These are phyloP conservation scores for Boletus sensibilis DNA, from an alignment of 768 basidiomycete species.

Conservation along the genomic window DNA sequence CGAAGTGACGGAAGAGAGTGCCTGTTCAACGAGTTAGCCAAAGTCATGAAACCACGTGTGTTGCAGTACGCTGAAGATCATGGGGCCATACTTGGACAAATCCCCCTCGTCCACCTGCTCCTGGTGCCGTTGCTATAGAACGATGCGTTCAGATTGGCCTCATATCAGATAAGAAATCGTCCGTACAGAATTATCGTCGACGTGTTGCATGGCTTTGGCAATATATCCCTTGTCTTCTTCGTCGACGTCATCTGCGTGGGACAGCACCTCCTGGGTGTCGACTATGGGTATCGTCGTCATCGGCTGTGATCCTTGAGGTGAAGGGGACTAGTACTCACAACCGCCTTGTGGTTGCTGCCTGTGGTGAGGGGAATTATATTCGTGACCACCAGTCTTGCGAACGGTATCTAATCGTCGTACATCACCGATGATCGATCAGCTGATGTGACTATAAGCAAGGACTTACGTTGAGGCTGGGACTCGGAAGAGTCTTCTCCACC, in stretches of 20 bases:
- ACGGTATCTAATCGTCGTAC: slow-evolving; percentile 37
- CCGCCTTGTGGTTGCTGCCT: slow-evolving; percentile 25
- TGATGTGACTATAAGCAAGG: background rate
- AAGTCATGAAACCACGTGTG: background rate
- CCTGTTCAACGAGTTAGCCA: slow-evolving; percentile 16
- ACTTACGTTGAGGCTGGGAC: slow-evolving; percentile 4
- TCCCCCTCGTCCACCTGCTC: slow-evolving; percentile 11
- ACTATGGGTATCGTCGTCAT: slow-evolving; percentile 39
- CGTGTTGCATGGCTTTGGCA: slow-evolving; percentile 21
- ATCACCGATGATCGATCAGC: slow-evolving; percentile 13
- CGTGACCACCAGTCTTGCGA: slow-evolving; percentile 60
- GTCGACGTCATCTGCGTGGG: slow-evolving; percentile 40
- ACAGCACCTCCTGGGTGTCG: slow-evolving; percentile 60
- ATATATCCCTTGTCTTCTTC: slow-evolving; percentile 11
- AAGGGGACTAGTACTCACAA: slow-evolving; percentile 17
- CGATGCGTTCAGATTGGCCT: background rate
- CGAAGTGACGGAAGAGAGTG: slow-evolving; percentile 13
- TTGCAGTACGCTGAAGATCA: slow-evolving; percentile 17
- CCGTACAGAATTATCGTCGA: slow-evolving; percentile 21
- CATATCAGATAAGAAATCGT: background rate
- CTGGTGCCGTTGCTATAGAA: slow-evolving; percentile 14
- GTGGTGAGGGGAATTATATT: slow-evolving; percentile 60
- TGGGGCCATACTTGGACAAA: slow-evolving; percentile 20
- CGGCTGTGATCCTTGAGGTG: slow-evolving; percentile 5
- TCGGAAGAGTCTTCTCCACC: slow-evolving; percentile 1